Base-by-base conservation (phyloP, 768 basidiomycete species). In the Boletus sp. region DNA sequence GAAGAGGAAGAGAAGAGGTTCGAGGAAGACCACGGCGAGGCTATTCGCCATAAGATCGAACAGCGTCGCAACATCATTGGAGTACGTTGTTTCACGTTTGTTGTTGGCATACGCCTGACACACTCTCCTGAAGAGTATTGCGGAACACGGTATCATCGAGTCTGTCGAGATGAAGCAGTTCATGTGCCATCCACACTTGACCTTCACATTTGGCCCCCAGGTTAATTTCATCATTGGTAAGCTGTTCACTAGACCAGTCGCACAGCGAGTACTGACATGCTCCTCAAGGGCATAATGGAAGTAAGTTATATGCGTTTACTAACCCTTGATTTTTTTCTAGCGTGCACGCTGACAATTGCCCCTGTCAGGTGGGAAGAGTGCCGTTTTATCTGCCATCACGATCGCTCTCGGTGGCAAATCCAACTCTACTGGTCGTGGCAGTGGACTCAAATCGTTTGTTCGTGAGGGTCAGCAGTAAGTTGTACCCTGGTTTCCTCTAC, bases 201-300 rank as follows among this genome's bases (percentile, higher is more conserved):
- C 80, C 1, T 92, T 97, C 73, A 80, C 82, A 2, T 93, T 98
- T 60, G 93, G 94, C 0, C 88, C 90, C 9, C 92, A 95, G 71
- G 91, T 99, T 67, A 99, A 98, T 74, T 98, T 98, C 67, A 91
- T 99, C 63, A 96, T 96, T 39, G 94, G 93, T 87, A 63, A 40
- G 82, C 64, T 2, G 6, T 15, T 20, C 20, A 20, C 47, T 54
- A 20, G 28, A 47, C 30, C 11, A 42, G 45, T 45, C 39, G 32
- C 17, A 9, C 44, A 5, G 29, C 11, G 10, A 14, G 50, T 33
- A 36, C 49, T 59, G 52, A 70, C 15, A 10, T 28, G 32, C 30
- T 33, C 37, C 11, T 35, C 37, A 52, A 92, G 93, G 93, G 12
- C 90, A 94, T 64, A 97, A 97, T 70, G 94, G 94, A 74, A 96